Evolutionary conservation across 352 stramenopile species (phyloP).

Genomic region (Pythium myriotylum): DNA sequence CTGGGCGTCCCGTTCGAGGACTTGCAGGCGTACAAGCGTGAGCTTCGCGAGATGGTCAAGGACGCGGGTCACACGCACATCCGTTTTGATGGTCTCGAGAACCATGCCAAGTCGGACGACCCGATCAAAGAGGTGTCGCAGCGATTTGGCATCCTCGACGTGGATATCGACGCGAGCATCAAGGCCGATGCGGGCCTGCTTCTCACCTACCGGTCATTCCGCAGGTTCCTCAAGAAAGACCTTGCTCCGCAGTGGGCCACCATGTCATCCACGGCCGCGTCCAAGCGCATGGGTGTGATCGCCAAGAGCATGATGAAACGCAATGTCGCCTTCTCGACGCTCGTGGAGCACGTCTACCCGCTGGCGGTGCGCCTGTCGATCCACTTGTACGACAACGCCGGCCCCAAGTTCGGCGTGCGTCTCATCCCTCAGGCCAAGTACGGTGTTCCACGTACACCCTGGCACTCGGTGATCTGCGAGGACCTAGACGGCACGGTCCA

Average conservation of each 20-base stretch:
- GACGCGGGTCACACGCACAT: conserved; percentile 15
- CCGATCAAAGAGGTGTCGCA: conserved; percentile 10
- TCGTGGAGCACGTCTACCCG: conserved; percentile 9
- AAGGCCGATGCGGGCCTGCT: conserved; percentile 3
- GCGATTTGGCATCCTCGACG: conserved; percentile 6
- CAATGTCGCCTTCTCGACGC: conserved; percentile 15
- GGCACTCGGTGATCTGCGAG: conserved; percentile 19
- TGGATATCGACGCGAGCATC: conserved; percentile 11
- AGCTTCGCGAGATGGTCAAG: conserved; percentile 12
- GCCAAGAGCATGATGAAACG: conserved; percentile 18
- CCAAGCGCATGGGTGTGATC: conserved; percentile 6
- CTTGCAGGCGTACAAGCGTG: conserved; percentile 12
- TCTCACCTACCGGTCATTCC: conserved; percentile 6
- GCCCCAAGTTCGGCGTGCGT: conserved; percentile 22
- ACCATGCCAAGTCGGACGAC: conserved; percentile 8
- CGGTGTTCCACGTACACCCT: conserved; percentile 14
- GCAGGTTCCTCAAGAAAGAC: conserved; percentile 13
- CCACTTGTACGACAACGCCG: conserved; percentile 24
- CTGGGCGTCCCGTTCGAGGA: conserved; percentile 4
- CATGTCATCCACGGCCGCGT: conserved; percentile 6
- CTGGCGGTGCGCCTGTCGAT: conserved; percentile 15
- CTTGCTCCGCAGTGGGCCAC: neutral
- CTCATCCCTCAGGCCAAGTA: conserved; percentile 5
- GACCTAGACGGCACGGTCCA: conserved; percentile 15
- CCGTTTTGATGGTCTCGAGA: conserved; percentile 10